Base-by-base conservation (phyloP, 805 yeast genomes). In the Maudiozyma saulgeensis region DNA sequence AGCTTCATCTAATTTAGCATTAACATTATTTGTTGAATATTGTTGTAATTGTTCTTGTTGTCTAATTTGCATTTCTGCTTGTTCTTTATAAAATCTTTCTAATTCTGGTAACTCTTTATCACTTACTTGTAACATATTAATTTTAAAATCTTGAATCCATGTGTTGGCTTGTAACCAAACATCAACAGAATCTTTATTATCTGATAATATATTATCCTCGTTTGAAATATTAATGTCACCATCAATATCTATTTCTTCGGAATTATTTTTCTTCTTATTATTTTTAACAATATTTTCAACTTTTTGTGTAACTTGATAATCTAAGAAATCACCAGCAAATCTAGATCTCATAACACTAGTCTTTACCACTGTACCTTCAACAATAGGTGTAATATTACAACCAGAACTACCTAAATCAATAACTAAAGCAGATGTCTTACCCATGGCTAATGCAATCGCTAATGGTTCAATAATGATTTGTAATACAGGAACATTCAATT, bases 311-410 rank as follows among this genome's bases (percentile, higher is more conserved):
- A 81, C 70, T 66, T 85, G 87, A 46, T 79, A 72, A 63, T 83
- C 85, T 49, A 86, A 64, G 63, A 84, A 90, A 63, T 89, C 91
- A 9, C 97, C 98, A 3, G 90, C 96, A 62, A 76, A 85, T 57
- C 79, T 80, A 15, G 87, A 77, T 63, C 79, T 84, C 52, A 76
- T 70, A 5, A 80, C 74, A 44, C 87, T 84, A 61, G 82, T 84
- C 54, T 74, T 68, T 47, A 84, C 75, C 46, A 87, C 77, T 15
- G 78, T 75, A 38, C 96, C 96, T 58, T 85, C 89, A 53, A 79
- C 68, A 18, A 87, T 77, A 9, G 95, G 95, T 0, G 93, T 84
- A 9, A 87, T 86, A 32, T 82, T 75, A 16, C 83, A 75, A 4
- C 79, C 77, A 3, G 83, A 73, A 9, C 85, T 74, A 2, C 96